Base-by-base conservation (phyloP, 768 basidiomycete species). In the Hericium coralloides region DNA sequence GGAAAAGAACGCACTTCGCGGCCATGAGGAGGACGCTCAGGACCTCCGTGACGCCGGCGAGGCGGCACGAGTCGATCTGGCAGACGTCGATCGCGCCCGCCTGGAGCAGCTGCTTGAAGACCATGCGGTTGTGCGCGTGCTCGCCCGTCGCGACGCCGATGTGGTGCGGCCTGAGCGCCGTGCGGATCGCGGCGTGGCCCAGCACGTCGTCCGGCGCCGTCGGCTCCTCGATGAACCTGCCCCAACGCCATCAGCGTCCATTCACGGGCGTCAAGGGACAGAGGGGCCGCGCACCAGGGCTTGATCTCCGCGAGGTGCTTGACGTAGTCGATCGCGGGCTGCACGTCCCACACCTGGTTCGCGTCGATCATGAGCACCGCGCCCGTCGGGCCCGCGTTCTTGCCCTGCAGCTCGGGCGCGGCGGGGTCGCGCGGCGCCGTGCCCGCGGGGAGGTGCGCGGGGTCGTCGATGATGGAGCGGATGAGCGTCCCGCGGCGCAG, bases 361-460 rank as follows among this genome's bases (percentile, higher is more conserved):
- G 95, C 89, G 70, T 98, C 95, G 59, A 98, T 90, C 95, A 98
- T 98, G 49, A 98, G 76, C 48, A 98, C 95, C 36, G 87, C 83
- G 4, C 95, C 95, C 0, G 93, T 93, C 10, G 92, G 92, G 6
- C 95, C 92, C 4, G 94, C 92, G 61, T 97, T 97, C 79, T 97
- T 98, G 3, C 87, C 92, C 41, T 74, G 78, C 37, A 97, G 74
- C 45, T 75, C 87, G 50, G 78, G 75, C 58, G 80, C 73, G 48
- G 75, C 74, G 18, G 84, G 83, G 67, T 89, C 82, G 52, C 83
- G 80, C 36, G 79, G 79, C 53, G 75, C 69, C 12, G 72, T 64
- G 9, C 79, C 83, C 0, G 77, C 64, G 12, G 91, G 91, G 41
- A 92, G 81, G 67, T 89, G 84, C 60, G 83, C 80, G 4, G 92